Conservation (phyloP, 306 rosid species). For the Benincasa hispida region DNA sequence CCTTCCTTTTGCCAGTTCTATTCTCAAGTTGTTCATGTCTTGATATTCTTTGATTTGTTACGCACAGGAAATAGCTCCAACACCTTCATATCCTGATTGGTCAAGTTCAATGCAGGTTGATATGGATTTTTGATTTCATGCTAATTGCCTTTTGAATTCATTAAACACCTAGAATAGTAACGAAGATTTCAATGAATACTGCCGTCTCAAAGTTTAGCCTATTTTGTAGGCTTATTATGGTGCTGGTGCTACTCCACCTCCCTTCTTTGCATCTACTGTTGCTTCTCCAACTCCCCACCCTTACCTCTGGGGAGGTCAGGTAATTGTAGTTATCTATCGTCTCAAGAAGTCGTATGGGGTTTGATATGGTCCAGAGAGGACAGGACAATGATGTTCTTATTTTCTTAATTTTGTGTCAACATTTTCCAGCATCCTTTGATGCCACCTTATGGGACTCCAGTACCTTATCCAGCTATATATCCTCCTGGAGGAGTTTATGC, state of each 20-base stretch:
- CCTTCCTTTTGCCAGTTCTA: neutral
- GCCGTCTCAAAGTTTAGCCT: conserved; percentile 19
- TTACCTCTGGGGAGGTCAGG: conserved; percentile 96
- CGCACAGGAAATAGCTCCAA: conserved; percentile 50
- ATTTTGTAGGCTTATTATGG: conserved; percentile 78
- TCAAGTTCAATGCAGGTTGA: conserved; percentile 84
- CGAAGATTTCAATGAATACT: neutral
- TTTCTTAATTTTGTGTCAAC: neutral
- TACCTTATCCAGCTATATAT: conserved; percentile 83
- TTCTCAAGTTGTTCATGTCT: neutral
- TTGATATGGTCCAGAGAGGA: neutral
- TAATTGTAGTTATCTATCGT: conserved; percentile 12
- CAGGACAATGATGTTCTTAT: neutral
- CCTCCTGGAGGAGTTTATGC: conserved; percentile 89
- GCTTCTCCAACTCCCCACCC: conserved; percentile 87
- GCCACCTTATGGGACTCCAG: conserved; percentile 90
- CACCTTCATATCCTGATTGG: conserved; percentile 89
- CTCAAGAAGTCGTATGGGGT: conserved; percentile 1
- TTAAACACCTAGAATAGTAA: neutral
- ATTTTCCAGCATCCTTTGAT: conserved; percentile 77
- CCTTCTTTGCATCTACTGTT: conserved; percentile 80
- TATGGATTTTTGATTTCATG: neutral
- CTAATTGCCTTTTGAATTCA: neutral
- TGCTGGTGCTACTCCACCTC: conserved; percentile 81
- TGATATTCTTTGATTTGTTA: neutral